Evolutionary conservation across 768 basidiomycete genomes (phyloP), one percentile per base, ranked within the genome.

Genomic region (Pleurotus salmoneostramineus): DNA sequence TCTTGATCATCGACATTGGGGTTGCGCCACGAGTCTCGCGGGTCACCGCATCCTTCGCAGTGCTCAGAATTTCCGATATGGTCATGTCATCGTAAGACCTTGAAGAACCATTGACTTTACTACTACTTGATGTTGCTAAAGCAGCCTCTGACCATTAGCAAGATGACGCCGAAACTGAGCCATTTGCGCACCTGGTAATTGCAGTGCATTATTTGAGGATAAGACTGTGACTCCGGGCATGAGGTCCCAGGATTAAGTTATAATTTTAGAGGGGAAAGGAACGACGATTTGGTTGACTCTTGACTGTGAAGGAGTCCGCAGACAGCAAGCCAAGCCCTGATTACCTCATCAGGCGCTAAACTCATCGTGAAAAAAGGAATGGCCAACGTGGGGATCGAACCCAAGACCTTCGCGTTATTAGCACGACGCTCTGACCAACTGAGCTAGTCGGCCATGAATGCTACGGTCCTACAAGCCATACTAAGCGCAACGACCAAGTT

Each of bases 361-460:
- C 7, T 14, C 14, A 40, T 6, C 6, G 37, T 8, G 17, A 45
- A 6, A 45, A 5, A 17, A 17, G 6, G 6, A 17, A 45, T 79
- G 79, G 78, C 78, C 78, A 77, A 77, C 77, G 77, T 79, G 81
- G 80, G 80, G 80, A 75, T 82, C 81, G 81, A 82, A 82, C 81
- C 83, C 82, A 83, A 79, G 82, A 83, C 81, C 82, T 82, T 81
- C 79, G 82, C 78, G 80, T 83, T 82, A 84, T 84, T 86, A 87
- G 85, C 83, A 84, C 85, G 80, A 85, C 85, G 86, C 85, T 87
- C 85, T 87, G 87, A 87, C 86, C 86, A 87, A 76, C 86, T 87
- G 86, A 87, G 85, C 85, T 86, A 87, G 83, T 80, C 84, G 84
- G 84, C 85, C 84, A 17, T 45, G 12, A 5, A 45, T 45, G n/a